Percentiles rank a stretch among this genome's conserved stretches.
Conservation (phyloP, 2,329 filamentous ascomycete genomes). For the Cytospora leucostoma region DNA sequence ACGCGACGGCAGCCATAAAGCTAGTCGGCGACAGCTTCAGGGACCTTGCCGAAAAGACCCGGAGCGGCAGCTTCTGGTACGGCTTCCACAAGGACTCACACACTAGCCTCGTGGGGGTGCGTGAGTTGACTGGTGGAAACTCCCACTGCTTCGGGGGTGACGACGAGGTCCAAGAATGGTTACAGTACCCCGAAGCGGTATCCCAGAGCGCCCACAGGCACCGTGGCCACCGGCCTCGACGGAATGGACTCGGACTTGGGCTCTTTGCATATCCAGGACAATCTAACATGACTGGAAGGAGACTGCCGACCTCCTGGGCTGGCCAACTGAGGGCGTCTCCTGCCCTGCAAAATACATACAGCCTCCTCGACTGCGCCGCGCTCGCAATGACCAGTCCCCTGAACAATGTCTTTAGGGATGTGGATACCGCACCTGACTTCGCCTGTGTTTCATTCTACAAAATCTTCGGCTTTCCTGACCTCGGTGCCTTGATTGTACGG, state of each 20-base stretch:
- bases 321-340: constrained; percentile 39
- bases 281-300: constrained; percentile 68
- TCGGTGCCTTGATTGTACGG: constrained; percentile 61
- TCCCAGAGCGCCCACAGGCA: constrained; percentile 28
- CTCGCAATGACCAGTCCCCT: constrained; percentile 63
- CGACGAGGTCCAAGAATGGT: constrained; percentile 48
- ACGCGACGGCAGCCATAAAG: constrained; percentile 90
- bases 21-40: constrained; percentile 64
- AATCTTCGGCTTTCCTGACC: constrained; percentile 67
- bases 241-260: constrained; percentile 38
- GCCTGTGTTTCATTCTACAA: constrained; percentile 65
- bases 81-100: constrained; percentile 63
- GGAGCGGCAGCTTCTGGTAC: constrained; percentile 54
- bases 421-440: constrained; percentile 59
- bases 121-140: constrained; percentile 61
- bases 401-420: constrained; percentile 51
- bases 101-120: constrained; percentile 67
- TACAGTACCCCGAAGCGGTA: constrained; percentile 32
- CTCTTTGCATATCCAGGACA: constrained; percentile 68
- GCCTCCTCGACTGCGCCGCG: constrained; percentile 64
- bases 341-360: constrained; percentile 47
- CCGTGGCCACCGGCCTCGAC: constrained; percentile 30
- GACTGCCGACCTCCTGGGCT: constrained; percentile 61
- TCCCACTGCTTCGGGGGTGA: constrained; percentile 63
- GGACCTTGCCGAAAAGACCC: constrained; percentile 51